phyloP scores from a whole-genome alignment of 1,284 basidiomycete genomes.

The Cryptococcus deneoformans region DNA sequence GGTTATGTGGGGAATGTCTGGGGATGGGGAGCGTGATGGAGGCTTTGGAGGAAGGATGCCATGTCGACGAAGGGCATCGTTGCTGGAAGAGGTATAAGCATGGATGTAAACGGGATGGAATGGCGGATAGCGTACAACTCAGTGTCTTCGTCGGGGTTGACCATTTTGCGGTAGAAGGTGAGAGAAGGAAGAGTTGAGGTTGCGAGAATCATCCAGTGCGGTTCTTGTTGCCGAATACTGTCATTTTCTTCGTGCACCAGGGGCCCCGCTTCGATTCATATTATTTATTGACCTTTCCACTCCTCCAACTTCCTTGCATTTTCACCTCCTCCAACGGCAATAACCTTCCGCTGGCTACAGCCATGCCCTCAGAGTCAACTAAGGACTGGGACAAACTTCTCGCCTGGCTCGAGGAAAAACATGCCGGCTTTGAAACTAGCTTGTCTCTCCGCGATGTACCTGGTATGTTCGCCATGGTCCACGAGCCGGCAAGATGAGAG shows the following conservation, averaged over 20 bases:
- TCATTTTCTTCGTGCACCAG: too few species aligned
- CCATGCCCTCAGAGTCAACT: neutral
- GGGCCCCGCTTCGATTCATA: too few species aligned
- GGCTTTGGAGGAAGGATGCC: constrained; percentile 75
- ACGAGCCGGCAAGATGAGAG: too few species aligned
- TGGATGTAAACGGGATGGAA: neutral
- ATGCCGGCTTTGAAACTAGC: constrained; percentile 14
- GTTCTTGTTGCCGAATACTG: too few species aligned
- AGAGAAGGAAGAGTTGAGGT: neutral
- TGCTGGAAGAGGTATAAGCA: constrained; percentile 55
- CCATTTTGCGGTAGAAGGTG: constrained; percentile 21
- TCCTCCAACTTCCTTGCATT: too few species aligned
- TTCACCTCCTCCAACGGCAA: neutral
- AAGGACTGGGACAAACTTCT: neutral
- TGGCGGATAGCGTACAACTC: constrained; percentile 70
- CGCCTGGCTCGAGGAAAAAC: neutral
- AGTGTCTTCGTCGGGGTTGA: constrained; percentile 81
- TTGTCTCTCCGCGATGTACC: constrained; percentile 12
- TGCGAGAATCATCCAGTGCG: too few species aligned
- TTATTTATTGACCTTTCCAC: too few species aligned
- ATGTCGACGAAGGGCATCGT: constrained; percentile 86
- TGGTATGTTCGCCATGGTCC: too few species aligned
- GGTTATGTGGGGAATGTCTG: constrained; percentile 55
- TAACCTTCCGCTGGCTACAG: neutral
- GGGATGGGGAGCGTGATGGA: constrained; percentile 61